Conservation (phyloP, 805 yeast species). For the Saccharomycopsis malanga region DNA sequence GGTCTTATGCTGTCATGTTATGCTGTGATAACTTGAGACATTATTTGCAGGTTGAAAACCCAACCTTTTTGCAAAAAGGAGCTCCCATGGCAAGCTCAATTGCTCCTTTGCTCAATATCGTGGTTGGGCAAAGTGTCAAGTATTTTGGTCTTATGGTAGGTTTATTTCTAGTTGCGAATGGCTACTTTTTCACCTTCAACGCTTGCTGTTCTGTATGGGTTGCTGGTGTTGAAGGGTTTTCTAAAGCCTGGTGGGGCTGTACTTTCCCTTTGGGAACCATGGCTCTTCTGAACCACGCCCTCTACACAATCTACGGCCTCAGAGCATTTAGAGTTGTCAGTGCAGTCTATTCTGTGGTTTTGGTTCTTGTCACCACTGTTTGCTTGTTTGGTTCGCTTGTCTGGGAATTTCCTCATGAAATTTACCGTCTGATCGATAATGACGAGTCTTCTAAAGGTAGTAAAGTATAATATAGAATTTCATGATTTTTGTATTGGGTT, state of each 20-base stretch:
- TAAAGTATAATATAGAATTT: too few relatives aligned
- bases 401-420: conserved; percentile 28
- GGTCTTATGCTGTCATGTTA: conserved; percentile 57
- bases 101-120: conserved; percentile 23
- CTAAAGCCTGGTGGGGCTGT: conserved; percentile 68
- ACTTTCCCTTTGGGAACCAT: conserved; percentile 89
- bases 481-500: too few relatives aligned
- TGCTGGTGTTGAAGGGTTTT: conserved; percentile 35
- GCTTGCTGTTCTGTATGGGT: conserved; percentile 32
- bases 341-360: conserved; percentile 49
- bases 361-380: conserved; percentile 38
- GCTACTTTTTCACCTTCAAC: conserved; percentile 48
- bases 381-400: conserved; percentile 35
- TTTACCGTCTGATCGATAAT: neutral
- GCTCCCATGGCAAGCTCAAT: conserved; percentile 18
- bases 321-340: conserved; percentile 56
- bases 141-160: conserved; percentile 36
- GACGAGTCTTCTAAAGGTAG: too few relatives aligned
- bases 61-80: conserved; percentile 13
- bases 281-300: conserved; percentile 50
- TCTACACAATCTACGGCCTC: conserved; percentile 43
- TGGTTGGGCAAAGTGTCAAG: conserved; percentile 23
- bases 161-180: conserved; percentile 44
- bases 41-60: conserved; percentile 22
- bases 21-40: conserved; percentile 40